Evolutionary conservation across 2,329 filamentous ascomycete species (phyloP).

Genomic region (Lanzia echinophila): DNA sequence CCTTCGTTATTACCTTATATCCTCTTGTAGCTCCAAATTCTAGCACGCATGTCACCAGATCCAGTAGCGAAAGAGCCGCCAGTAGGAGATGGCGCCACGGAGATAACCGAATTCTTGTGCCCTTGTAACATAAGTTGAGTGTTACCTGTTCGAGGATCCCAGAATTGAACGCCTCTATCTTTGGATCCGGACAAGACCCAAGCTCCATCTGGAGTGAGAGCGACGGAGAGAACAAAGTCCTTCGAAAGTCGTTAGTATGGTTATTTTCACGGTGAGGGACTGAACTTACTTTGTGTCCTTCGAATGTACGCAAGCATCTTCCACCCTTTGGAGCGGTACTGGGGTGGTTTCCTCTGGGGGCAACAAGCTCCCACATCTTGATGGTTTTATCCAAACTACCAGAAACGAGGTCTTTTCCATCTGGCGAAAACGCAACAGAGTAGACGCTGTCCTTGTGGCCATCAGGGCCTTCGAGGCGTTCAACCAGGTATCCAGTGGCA

Average conservation of each 20-base stretch:
- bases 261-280: not conserved
- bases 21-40: constrained; percentile 84
- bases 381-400: constrained; percentile 97
- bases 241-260: constrained; percentile 32
- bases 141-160: constrained; percentile 88
- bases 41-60: constrained; percentile 93
- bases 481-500: constrained; percentile 74
- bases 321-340: constrained; percentile 71
- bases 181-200: constrained; percentile 98
- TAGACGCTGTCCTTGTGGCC: constrained; percentile 98
- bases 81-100: constrained; percentile 80
- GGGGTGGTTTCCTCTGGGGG: constrained; percentile 59
- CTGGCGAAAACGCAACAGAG: constrained; percentile 91
- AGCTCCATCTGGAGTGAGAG: constrained; percentile 83
- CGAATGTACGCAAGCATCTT: constrained; percentile 93
- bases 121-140: constrained; percentile 98
- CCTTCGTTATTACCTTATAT: constrained; percentile 1
- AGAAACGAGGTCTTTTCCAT: constrained; percentile 85
- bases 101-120: constrained; percentile 98
- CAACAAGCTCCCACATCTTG: constrained; percentile 95
- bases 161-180: constrained; percentile 96
- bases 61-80: constrained; percentile 90
- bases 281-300: constrained; percentile 76
- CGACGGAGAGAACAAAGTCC: constrained; percentile 96
- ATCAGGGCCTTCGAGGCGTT: constrained; percentile 85